Evolutionary conservation across 768 basidiomycete species (phyloP), one percentile per base, ranked within the genome.

Genomic region (Podaxis sp.): DNA sequence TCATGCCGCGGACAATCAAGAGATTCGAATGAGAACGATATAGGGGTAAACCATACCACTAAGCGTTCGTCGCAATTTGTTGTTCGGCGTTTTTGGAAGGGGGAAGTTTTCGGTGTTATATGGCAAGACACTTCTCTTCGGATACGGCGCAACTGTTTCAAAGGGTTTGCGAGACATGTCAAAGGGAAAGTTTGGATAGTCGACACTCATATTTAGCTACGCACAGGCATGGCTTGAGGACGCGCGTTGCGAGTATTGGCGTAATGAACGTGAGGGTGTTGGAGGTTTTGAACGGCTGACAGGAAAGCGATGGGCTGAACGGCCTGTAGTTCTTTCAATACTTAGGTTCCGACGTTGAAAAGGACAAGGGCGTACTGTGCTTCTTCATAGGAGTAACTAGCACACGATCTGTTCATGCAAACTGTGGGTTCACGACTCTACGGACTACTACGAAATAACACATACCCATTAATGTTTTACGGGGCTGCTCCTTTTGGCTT

Each of bases 391-490:
- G 64, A 4, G 59, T 61, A 5, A 65, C 52, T 13, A 65, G 33
- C 12, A 65, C 60, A 42, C 57, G 64, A 24, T 65, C 64, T 65
- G 13, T 48, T 11, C 36, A 51, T 51, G 49, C 22, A 26, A 46
- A 51, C 13, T 22, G 9, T 13, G 7, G 49, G 48, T 49, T 49
- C 48, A 11, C 22, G 8, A 24, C 49, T 11, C 26, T 12, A 24
- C 24, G 6, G 46, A 33, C 9, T n/a, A 28, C 12, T 40, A 22
- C 53, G 33, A 51, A 40, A 8, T 19, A 11, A 24, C 2, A 44
- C 64, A 38, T 22, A 62, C 64, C 64, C 64, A 65, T 63, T 40
- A 63, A 44, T 33, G 55, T 65, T 40, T 49, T 57, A 38, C 42
- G 55, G 8, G 60, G 17, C n/a, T 48, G 44, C 30, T 62, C 61